Evolutionary conservation across 768 basidiomycete genomes (phyloP).

Genomic region (Boletus edulis): DNA sequence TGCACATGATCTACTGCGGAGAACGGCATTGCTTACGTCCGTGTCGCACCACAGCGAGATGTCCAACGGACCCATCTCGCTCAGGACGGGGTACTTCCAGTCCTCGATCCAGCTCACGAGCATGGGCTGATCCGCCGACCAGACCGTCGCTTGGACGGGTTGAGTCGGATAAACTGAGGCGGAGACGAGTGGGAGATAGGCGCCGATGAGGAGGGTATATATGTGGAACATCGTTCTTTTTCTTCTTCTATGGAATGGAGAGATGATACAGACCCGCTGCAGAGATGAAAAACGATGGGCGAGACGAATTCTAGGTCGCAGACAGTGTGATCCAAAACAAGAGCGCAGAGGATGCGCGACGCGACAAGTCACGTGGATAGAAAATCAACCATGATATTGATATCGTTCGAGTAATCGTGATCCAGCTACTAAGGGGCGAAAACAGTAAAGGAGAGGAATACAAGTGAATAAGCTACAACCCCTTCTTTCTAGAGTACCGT

Average conservation of each 20-base stretch:
- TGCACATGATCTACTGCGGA: neutral
- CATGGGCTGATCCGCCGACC: constrained; percentile 41
- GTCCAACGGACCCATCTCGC: constrained; percentile 39
- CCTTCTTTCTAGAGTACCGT: constrained; percentile 11
- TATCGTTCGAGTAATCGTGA: constrained; percentile 2
- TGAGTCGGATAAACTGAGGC: constrained; percentile 50
- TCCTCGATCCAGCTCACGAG: constrained; percentile 53
- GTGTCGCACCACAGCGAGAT: constrained; percentile 47
- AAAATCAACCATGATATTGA: constrained; percentile 24
- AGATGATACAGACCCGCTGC: constrained; percentile 31
- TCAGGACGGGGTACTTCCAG: constrained; percentile 37
- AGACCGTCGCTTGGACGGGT: constrained; percentile 45
- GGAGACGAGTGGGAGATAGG: constrained; percentile 12
- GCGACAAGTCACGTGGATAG: constrained; percentile 24
- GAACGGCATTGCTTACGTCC: constrained; percentile 31
- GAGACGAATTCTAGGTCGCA: neutral
- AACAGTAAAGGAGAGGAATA: constrained; percentile 12
- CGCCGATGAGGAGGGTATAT: neutral
- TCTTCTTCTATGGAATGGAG: neutral
- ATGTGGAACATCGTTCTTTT: constrained; percentile 5
- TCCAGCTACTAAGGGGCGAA: constrained; percentile 11
- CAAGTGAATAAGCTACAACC: constrained; percentile 19
- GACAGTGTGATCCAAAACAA: too few species aligned
- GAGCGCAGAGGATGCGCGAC: constrained; percentile 1
- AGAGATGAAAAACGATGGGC: constrained; percentile 2